Evolutionary conservation across 108 stramenopile species (phyloP), one percentile per base, ranked within the genome.

Genomic region (Pseudonitzschia multistriata): DNA sequence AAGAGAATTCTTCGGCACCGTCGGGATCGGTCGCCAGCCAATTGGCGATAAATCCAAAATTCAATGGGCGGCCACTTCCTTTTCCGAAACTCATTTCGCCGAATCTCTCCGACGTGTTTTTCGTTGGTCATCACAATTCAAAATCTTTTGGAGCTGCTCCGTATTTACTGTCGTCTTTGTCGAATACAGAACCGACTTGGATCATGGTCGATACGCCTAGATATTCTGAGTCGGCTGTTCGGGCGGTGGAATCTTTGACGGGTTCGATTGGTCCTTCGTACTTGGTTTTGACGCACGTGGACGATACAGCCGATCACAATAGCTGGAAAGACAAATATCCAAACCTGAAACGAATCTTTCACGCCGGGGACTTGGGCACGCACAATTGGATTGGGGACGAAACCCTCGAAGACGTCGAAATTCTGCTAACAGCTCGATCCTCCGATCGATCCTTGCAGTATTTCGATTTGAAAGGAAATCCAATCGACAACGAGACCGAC

Each of bases 241-340:
- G 49, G 22, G 73, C 83, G 3, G 72, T 89, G 0, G 74, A 76
- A 33, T 70, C 61, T 35, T 4, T 86, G 19, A 77, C 79, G 6
- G 81, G 79, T 15, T 10, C 47, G 8, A 37, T 39, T 36, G 84
- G 85, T 22, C 85, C 88, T 5, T 64, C 82, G 31, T 86, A 84
- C 53, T 22, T 89, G 50, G 72, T 86, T 37, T 62, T 89, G 39
- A 85, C 85, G 10, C 88, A 89, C 61, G 85, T 89, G 13, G 88
- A 89, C 73, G 88, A 89, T 68, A 86, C 88, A 22, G 85, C 88
- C n/a, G 83, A 84, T 74, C 88, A 89, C 60, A 57, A 71, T 42
- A 67, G 81, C 45, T 89, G 88, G 88, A 70, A 66, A 8, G 59
- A 59, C 7, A 70, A 84, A 25, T 89, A 78, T 73, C 81, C 83